Evolutionary conservation across 345 rosid genomes (phyloP).

Genomic region (Linum lewisii): DNA sequence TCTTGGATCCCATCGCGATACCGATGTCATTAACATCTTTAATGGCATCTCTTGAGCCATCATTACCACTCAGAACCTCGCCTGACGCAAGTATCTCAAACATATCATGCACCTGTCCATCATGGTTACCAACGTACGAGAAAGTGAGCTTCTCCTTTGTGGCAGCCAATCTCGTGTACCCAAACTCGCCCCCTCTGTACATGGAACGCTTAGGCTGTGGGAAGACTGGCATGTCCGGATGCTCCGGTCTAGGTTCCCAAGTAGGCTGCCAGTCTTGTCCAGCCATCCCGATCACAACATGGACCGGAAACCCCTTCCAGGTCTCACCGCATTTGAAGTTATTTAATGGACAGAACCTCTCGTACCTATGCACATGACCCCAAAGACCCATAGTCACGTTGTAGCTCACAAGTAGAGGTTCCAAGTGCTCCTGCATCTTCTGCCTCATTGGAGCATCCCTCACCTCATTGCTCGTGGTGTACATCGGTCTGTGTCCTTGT

Average conservation of each 20-base stretch:
- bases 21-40: too few relatives aligned
- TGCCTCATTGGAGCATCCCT: slow-evolving; percentile 46
- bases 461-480: slow-evolving; percentile 59
- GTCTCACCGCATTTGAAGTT: slow-evolving; percentile 61
- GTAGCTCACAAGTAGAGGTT: slow-evolving; percentile 64
- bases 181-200: slow-evolving; percentile 87
- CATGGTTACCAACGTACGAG: slow-evolving; percentile 78
- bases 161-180: slow-evolving; percentile 76
- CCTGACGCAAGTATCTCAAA: slow-evolving; percentile 77
- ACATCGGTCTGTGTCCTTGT: slow-evolving; percentile 96
- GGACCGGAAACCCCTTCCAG: slow-evolving; percentile 65
- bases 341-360: slow-evolving; percentile 80
- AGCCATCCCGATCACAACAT: slow-evolving; percentile 91
- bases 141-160: slow-evolving; percentile 62
- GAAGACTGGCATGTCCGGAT: slow-evolving; percentile 50
- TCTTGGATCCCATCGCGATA: slow-evolving; percentile 1
- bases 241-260: slow-evolving; percentile 76
- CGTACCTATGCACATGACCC: slow-evolving; percentile 94
- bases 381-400: slow-evolving; percentile 76
- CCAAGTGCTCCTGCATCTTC: slow-evolving; percentile 69
- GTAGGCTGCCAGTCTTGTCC: slow-evolving; percentile 87
- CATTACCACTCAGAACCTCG: slow-evolving; percentile 42
- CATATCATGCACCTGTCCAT: slow-evolving; percentile 74
- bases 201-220: slow-evolving; percentile 70
- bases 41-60: slow-evolving; percentile 1